Percentiles rank a stretch among this genome's conserved stretches.
Evolutionary conservation across 257 asterid species (phyloP).

Genomic region (Oldenlandia corymbosa): DNA sequence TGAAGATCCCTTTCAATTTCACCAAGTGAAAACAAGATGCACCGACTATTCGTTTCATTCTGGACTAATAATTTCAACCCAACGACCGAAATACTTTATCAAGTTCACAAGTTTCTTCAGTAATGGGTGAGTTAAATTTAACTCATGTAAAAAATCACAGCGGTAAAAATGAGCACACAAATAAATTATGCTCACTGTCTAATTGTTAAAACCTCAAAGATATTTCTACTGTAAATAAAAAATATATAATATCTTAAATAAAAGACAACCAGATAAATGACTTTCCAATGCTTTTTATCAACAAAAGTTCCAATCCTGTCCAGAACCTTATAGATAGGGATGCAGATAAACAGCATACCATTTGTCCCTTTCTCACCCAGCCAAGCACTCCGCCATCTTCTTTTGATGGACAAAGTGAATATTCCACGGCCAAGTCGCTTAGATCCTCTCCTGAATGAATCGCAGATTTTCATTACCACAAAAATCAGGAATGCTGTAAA

Average conservation of each 20-base stretch:
- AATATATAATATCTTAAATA: neutral
- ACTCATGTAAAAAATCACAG: no score
- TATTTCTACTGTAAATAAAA: no score
- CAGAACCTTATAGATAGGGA: slow-evolving; percentile 3
- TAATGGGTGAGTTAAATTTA: no score
- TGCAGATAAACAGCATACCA: slow-evolving; percentile 52
- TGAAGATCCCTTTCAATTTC: neutral
- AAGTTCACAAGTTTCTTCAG: no score
- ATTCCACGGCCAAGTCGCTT: slow-evolving; percentile 84
- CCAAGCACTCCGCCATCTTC: slow-evolving; percentile 99
- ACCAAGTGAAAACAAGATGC: neutral
- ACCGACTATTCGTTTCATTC: neutral
- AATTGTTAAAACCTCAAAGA: neutral
- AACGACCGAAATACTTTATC: no score
- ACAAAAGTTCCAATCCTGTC: no score
- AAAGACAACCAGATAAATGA: neutral
- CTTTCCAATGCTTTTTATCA: neutral
- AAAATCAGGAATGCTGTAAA: slow-evolving; percentile 7
- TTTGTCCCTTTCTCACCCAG: slow-evolving; percentile 97
- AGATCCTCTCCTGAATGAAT: slow-evolving; percentile 80
- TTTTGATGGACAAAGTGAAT: slow-evolving; percentile 89
- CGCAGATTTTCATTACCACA: slow-evolving; percentile 25
- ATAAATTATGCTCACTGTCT: no score
- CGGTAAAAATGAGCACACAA: neutral
- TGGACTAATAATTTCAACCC: no score